phyloP scores from a whole-genome alignment of 148 eudicot species.

The Dianthus caryophyllus region DNA sequence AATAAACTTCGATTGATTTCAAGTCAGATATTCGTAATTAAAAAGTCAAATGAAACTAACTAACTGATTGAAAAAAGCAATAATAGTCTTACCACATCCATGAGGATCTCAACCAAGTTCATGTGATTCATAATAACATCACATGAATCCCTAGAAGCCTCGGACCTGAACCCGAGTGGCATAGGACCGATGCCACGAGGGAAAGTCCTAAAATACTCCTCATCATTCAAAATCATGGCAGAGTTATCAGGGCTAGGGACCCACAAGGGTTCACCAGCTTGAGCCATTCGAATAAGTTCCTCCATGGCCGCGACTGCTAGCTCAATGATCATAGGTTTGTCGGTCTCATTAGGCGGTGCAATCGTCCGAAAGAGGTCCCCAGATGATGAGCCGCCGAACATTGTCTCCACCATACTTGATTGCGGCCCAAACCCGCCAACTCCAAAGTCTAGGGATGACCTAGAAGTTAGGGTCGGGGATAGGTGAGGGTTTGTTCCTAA shows the following conservation, averaged over 20 bases:
- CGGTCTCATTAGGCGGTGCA: constrained; percentile 65
- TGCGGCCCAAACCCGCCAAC: constrained; percentile 52
- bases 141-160: constrained; percentile 76
- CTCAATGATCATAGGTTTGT: constrained; percentile 74
- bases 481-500: constrained; percentile 46
- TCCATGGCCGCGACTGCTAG: constrained; percentile 93
- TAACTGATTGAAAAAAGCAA: neutral
- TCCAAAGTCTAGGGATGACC: constrained; percentile 69
- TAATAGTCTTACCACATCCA: constrained; percentile 63
- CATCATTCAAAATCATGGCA: constrained; percentile 47
- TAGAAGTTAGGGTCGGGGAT: constrained; percentile 37
- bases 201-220: constrained; percentile 67
- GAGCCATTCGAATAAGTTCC: constrained; percentile 74
- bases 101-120: constrained; percentile 67
- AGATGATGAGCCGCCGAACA: constrained; percentile 65
- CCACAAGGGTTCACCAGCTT: constrained; percentile 83
- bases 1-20: no score
- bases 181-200: constrained; percentile 78
- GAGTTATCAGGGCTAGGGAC: constrained; percentile 34
- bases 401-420: constrained; percentile 53
- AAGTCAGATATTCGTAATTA: no score
- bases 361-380: constrained; percentile 63
- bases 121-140: constrained; percentile 86
- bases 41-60: no score
- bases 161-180: constrained; percentile 61